Percentiles rank a stretch among this genome's conserved stretches.
Evolutionary conservation across 1,284 basidiomycete genomes (phyloP).

Genomic region (Hemileia vastatrix): DNA sequence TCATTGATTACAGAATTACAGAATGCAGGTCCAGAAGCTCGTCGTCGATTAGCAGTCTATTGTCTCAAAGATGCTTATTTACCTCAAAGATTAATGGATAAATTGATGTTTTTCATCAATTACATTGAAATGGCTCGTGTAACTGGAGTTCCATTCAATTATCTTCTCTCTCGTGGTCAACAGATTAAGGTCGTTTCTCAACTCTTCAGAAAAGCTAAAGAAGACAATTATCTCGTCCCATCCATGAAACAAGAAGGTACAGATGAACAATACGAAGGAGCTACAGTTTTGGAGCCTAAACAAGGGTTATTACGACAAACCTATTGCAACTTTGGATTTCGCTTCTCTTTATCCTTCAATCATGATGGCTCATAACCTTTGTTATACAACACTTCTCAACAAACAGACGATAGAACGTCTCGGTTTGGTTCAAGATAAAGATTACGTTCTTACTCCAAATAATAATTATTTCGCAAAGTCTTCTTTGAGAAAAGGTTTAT

Average conservation of each 20-base stretch:
- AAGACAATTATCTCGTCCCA: constrained; percentile 42
- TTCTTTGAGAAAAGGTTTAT: constrained; percentile 37
- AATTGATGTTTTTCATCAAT: constrained; percentile 45
- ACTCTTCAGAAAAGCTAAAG: constrained; percentile 43
- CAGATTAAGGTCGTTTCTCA: constrained; percentile 44
- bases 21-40: constrained; percentile 40
- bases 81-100: constrained; percentile 43
- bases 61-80: constrained; percentile 45
- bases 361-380: constrained; percentile 45
- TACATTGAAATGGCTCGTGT: constrained; percentile 44
- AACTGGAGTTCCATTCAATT: constrained; percentile 45
- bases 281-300: constrained; percentile 42
- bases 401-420: constrained; percentile 40
- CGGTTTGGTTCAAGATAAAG: constrained; percentile 34
- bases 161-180: constrained; percentile 42
- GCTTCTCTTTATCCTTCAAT: constrained; percentile 44
- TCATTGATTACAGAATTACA: constrained; percentile 44
- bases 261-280: constrained; percentile 44
- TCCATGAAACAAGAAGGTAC: constrained; percentile 40
- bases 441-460: constrained; percentile 43
- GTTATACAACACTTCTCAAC: constrained; percentile 42
- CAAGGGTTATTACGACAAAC: constrained; percentile 43
- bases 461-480: constrained; percentile 41
- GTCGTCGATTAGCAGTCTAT: constrained; percentile 42
- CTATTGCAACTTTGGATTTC: constrained; percentile 43